Conservation (phyloP, 306 rosid species). For the Albizia julibrissin region DNA sequence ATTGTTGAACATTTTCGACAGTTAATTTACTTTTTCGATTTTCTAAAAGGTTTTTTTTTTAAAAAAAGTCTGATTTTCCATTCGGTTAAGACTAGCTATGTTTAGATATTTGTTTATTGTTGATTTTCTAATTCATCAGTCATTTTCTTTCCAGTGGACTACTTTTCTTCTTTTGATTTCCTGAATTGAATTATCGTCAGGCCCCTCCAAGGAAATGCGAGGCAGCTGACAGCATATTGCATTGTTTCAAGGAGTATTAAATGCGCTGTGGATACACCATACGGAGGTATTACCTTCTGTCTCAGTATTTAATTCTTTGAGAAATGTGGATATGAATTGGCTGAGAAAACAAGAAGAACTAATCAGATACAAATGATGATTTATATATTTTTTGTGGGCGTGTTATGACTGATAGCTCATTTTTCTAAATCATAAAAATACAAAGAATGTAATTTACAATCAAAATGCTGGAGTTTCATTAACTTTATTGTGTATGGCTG, state of each 20-base stretch:
- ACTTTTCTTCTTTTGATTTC: slow-evolving; percentile 1
- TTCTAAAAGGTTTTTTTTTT: too few relatives aligned
- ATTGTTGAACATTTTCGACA: not conserved
- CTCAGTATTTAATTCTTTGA: not conserved
- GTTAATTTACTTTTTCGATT: not conserved
- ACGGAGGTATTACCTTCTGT: slow-evolving; percentile 55
- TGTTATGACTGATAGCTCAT: too few relatives aligned
- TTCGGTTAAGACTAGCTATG: not conserved
- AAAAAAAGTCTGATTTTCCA: not conserved
- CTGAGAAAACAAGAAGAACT: not conserved
- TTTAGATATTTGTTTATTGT: not conserved
- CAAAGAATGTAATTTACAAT: too few relatives aligned
- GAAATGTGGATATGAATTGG: not conserved
- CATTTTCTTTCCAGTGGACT: not conserved
- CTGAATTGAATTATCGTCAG: slow-evolving; percentile 38
- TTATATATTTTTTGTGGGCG: too few relatives aligned
- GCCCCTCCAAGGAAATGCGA: slow-evolving; percentile 36
- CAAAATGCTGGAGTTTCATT: too few relatives aligned
- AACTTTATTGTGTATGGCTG: too few relatives aligned
- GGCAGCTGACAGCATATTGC: slow-evolving; percentile 25
- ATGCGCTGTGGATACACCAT: slow-evolving; percentile 77
- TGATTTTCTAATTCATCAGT: not conserved
- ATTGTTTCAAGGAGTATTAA: slow-evolving; percentile 27
- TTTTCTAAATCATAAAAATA: too few relatives aligned
- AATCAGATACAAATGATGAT: too few relatives aligned